Evolutionary conservation across 352 stramenopile species (phyloP), one percentile per base, ranked within the genome.

Genomic region (Phytophthora idaei): DNA sequence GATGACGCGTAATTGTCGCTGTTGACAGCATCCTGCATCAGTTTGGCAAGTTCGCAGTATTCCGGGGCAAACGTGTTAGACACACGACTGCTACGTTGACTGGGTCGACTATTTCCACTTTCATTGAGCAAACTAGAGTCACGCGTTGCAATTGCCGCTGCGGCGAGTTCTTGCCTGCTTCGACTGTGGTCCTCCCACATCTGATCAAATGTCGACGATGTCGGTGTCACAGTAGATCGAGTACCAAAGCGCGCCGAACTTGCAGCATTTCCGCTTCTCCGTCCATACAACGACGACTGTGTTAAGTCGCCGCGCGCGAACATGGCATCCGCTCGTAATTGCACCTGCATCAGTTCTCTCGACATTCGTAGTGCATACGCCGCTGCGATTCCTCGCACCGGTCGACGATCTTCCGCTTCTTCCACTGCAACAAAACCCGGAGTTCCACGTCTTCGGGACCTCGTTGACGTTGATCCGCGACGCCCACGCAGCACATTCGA

Each of bases 1-100:
- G 82, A 92, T 12, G 83, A 93, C 10, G 87, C 85, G 55, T 94
- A 94, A 48, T 91, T 82, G 61, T 95, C 87, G 58, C 79, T 79
- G 28, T 67, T 85, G 2, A 80, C 83, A 1, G 87, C 87, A 53
- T 90, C 75, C 6, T 73, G 27, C 87, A 95, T 95, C 15, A 83
- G 64, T 37, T 90, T 85, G 4, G 75, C 76, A 17, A 95, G 61
- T 29, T 80, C 81, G 27, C 78, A 79, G 55, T 86, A 93, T 28
- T 91, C 77, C 4, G 57, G 58, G 7, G 72, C 54, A 54, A 95
- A 88, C 0, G 67, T 78, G 12, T 64, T 72, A 1, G 79, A 80
- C 21, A 91, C 48, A 5, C 54, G 51, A 15, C 57, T 74, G 36
- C 44, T 68, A 4, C 51, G 62, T 46, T 74, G 58, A 63, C 46